These are phyloP conservation scores for Exsudoporus frostii DNA, from an alignment of 768 basidiomycete genomes.

Conservation along the genomic window DNA sequence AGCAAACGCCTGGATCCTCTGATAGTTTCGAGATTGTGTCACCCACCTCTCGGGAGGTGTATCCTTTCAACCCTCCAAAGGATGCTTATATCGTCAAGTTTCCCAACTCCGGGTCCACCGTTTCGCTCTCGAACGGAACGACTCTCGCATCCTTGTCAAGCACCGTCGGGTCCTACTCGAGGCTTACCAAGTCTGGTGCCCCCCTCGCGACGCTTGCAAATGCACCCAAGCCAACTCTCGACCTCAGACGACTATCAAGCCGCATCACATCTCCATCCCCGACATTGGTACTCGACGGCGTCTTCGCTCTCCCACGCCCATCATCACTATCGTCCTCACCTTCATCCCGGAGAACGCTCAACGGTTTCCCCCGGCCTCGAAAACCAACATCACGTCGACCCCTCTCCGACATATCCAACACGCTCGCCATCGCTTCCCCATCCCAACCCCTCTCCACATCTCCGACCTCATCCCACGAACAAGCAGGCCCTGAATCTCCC, in stretches of 20 bases:
- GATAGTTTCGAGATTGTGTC: neutral
- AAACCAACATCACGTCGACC: neutral
- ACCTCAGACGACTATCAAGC: neutral
- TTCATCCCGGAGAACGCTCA: neutral
- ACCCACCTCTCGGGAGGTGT: conserved; percentile 3
- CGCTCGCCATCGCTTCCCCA: neutral
- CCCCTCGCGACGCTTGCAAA: neutral
- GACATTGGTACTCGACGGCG: conserved; percentile 18
- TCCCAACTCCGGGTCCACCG: neutral
- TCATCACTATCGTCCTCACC: neutral
- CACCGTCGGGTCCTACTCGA: neutral
- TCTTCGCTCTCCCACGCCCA: conserved; percentile 16
- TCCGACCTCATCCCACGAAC: neutral
- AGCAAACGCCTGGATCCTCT: neutral
- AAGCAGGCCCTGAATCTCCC: conserved; percentile 7
- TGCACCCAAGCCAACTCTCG: neutral
- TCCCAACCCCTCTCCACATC: neutral
- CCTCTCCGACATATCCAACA: neutral
- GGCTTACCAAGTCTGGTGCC: neutral
- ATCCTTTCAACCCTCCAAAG: conserved; percentile 1
- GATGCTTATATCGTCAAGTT: conserved; percentile 16
- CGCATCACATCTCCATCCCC: conserved; percentile 12
- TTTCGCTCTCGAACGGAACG: neutral
- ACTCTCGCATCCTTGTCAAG: neutral
- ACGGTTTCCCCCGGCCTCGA: neutral